phyloP scores from a whole-genome alignment of 768 basidiomycete genomes.

The Lyophyllum shimeji region DNA sequence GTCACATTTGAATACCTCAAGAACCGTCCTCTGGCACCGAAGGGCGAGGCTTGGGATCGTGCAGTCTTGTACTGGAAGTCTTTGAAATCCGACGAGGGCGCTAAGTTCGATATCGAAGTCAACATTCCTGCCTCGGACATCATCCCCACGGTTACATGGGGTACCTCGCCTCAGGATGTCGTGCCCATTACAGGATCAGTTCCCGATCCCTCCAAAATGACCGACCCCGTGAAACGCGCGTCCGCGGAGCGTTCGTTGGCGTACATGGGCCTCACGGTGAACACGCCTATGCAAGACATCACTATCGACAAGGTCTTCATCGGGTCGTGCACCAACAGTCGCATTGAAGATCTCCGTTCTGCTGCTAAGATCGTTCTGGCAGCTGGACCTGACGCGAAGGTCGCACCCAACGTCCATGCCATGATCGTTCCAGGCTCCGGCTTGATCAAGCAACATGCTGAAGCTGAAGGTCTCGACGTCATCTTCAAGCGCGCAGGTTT shows the following conservation, averaged over 20 bases:
- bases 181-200: conserved; percentile 80
- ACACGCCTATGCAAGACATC: conserved; percentile 78
- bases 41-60: conserved; percentile 81
- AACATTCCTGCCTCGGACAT: conserved; percentile 83
- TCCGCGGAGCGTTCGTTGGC: conserved; percentile 74
- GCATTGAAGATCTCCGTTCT: conserved; percentile 89
- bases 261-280: conserved; percentile 86
- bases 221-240: conserved; percentile 62
- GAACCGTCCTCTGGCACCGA: conserved; percentile 78
- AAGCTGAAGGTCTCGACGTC: conserved; percentile 83
- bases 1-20: conserved; percentile 83
- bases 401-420: conserved; percentile 72
- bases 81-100: conserved; percentile 76
- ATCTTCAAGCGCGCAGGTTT: conserved; percentile 91
- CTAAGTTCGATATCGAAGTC: conserved; percentile 82
- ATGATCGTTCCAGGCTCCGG: conserved; percentile 95
- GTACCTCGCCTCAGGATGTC: conserved; percentile 89
- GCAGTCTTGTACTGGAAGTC: conserved; percentile 87
- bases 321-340: conserved; percentile 93
- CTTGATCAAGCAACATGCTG: conserved; percentile 86
- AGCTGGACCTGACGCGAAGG: conserved; percentile 70
- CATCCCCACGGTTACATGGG: conserved; percentile 90
- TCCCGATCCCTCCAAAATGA: conserved; percentile 69
- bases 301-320: conserved; percentile 89
- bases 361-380: conserved; percentile 78